Conservation (phyloP, 805 yeast species). For the Wickerhamomyces bovis region DNA sequence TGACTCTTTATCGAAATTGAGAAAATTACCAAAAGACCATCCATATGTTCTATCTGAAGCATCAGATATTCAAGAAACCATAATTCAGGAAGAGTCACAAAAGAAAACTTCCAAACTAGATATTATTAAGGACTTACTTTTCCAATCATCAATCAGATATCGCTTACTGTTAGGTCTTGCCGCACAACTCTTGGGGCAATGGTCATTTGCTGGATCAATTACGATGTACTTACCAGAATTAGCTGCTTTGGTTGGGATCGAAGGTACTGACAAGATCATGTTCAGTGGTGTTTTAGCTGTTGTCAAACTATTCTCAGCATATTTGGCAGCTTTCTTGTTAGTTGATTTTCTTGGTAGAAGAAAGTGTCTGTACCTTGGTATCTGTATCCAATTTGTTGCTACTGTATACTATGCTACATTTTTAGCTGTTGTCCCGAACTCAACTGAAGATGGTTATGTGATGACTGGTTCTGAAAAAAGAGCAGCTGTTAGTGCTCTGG, state of each 20-base stretch:
- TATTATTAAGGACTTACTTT: constrained; percentile 30
- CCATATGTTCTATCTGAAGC: constrained; percentile 46
- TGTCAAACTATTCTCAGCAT: constrained; percentile 45
- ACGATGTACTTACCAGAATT: constrained; percentile 53
- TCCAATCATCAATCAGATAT: constrained; percentile 36
- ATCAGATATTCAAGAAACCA: constrained; percentile 40
- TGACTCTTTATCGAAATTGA: constrained; percentile 34
- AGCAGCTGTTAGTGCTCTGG: constrained; percentile 45
- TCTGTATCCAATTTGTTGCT: constrained; percentile 36
- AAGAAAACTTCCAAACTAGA: constrained; percentile 20
- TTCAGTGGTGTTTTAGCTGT: constrained; percentile 50
- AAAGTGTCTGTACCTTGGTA: constrained; percentile 42
- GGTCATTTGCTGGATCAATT: constrained; percentile 54
- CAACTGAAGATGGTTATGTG: constrained; percentile 26
- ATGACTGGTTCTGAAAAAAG: constrained; percentile 27
- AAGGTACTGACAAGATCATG: constrained; percentile 33
- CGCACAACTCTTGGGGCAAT: constrained; percentile 46
- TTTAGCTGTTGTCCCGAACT: constrained; percentile 39
- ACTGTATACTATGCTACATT: constrained; percentile 43
- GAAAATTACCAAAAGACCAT: constrained; percentile 40
- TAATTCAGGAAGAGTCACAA: constrained; percentile 28
- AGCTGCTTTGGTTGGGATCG: constrained; percentile 41
- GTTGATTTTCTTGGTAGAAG: constrained; percentile 51
- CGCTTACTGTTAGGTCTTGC: constrained; percentile 37
- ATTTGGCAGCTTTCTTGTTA: constrained; percentile 44